Percentiles rank a stretch among this genome's conserved stretches.
These are phyloP conservation scores for Aeminium ludgeri DNA, from an alignment of 495 filamentous ascomycete genomes.

Conservation along the genomic window DNA sequence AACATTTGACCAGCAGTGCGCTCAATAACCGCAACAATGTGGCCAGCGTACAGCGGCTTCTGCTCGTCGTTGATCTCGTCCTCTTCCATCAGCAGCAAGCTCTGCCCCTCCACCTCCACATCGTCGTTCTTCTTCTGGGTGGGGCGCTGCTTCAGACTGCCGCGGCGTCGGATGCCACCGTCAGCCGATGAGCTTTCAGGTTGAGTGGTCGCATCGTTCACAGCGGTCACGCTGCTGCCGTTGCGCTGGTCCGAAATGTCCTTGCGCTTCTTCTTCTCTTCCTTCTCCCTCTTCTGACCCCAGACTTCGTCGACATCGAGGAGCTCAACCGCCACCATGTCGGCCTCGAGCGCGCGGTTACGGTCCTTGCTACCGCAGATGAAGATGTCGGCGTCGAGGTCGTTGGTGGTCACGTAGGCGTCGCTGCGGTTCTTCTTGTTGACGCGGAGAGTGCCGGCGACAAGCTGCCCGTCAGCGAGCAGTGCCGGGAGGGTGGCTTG, in stretches of 20 bases:
- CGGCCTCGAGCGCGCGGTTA: conserved; percentile 88
- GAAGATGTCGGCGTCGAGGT: conserved; percentile 96
- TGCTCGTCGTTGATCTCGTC: conserved; percentile 98
- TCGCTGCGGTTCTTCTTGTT: conserved; percentile 99
- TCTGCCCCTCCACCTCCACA: conserved; percentile 96
- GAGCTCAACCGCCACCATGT: conserved; percentile 88
- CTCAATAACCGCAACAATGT: conserved; percentile 93
- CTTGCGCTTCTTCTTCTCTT: conserved; percentile 99
- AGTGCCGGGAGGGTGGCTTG: conserved; percentile 88
- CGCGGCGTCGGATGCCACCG: conserved; percentile 77
- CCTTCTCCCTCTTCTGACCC: conserved; percentile 95
- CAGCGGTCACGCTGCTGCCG: conserved; percentile 46
- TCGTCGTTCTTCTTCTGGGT: conserved; percentile 99
- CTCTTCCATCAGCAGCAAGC: conserved; percentile 87
- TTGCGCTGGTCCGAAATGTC: conserved; percentile 85
- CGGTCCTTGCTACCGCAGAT: conserved; percentile 98
- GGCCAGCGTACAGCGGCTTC: conserved; percentile 91
- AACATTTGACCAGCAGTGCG: conserved; percentile 98
- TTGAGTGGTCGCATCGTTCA: conserved; percentile 48
- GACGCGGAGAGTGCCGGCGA: conserved; percentile 88
- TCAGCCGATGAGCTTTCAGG: conserved; percentile 49
- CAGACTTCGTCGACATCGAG: conserved; percentile 97
- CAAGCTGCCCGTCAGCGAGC: conserved; percentile 79
- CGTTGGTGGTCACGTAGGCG: conserved; percentile 86
- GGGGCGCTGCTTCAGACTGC: conserved; percentile 86